Percentiles rank a stretch among this genome's conserved stretches.
Evolutionary conservation across 2,329 filamentous ascomycete species (phyloP).

Genomic region (Paradendryphiella salina): DNA sequence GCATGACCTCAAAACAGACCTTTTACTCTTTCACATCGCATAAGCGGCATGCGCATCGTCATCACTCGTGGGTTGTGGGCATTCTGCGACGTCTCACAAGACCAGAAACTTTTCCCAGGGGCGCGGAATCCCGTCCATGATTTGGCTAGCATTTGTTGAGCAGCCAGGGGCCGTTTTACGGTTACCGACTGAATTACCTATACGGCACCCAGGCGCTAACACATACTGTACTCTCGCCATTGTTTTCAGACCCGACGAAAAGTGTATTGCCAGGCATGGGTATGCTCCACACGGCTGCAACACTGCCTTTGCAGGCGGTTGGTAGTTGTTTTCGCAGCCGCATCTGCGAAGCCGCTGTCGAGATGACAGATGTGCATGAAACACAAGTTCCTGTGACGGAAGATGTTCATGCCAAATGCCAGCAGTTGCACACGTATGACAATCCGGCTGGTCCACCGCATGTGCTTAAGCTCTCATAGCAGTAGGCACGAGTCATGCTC

Average conservation of each 20-base stretch:
- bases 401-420: neutral
- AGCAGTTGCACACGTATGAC: neutral
- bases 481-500: slow-evolving; percentile 7
- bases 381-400: neutral
- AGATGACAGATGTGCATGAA: neutral
- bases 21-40: neutral
- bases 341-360: neutral
- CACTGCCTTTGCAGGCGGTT: neutral
- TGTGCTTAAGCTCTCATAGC: neutral
- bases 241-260: neutral
- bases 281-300: neutral
- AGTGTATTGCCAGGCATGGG: neutral
- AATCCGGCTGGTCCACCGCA: neutral
- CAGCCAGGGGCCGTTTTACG: slow-evolving; percentile 2
- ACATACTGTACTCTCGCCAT: neutral
- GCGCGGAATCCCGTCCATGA: slow-evolving; percentile 1
- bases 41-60: neutral
- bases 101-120: neutral
- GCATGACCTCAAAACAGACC: neutral
- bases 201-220: neutral
- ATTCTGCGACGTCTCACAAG: neutral
- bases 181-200: slow-evolving; percentile 1
- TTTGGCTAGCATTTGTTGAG: slow-evolving; percentile 10
- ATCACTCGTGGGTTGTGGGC: neutral
- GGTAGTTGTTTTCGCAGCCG: neutral